Evolutionary conservation across 305 asterid genomes (phyloP), one percentile per base, ranked within the genome.

Genomic region (Fraxinus platypoda): DNA sequence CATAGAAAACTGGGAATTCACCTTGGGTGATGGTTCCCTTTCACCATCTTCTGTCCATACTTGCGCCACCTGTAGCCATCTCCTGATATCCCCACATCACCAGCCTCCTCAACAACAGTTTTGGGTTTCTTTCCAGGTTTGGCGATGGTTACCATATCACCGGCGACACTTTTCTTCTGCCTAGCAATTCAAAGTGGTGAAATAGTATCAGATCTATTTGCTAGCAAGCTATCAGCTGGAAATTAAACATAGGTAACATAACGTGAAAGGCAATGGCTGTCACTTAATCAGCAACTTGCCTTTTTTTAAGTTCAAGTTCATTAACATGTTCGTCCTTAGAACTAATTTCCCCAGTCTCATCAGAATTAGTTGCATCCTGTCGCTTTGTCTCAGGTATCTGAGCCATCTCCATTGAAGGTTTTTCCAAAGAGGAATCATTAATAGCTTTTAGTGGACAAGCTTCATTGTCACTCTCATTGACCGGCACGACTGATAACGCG

Each of bases 11-110:
- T 31, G 74, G 78, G 57, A 76, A 79, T 68, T 75, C 78, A 94
- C 97, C 98, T 94, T 59, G 97, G 97, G 88, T 94, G 95, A 79
- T 95, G 95, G 88, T 93, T 93, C 81, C 98, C 98, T 87, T 93
- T 94, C 75, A 94, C 98, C 97, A 93, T 93, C 88, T 94, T 93
- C 86, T 94, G 98, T 41, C 98, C 98, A 78, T 94, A 94, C 88
- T 94, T 94, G 79, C 98, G 94, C 98, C 98, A 94, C 84, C 95
- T 90, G 87, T 88, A 91, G 75, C 98, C 97, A 90, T 94, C 98
- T 83, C 94, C 96, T 74, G 98, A 93, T 82, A 93, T 91, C 81
- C 94, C 98, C 84, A 89, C 92, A 80, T 93, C 97, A 87, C 91
- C 92, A 87, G 96, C 90, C 62, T 95, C 95, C 86, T 92, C 94